phyloP scores from a whole-genome alignment of 352 stramenopile species.

The Pythium sukuiense region DNA sequence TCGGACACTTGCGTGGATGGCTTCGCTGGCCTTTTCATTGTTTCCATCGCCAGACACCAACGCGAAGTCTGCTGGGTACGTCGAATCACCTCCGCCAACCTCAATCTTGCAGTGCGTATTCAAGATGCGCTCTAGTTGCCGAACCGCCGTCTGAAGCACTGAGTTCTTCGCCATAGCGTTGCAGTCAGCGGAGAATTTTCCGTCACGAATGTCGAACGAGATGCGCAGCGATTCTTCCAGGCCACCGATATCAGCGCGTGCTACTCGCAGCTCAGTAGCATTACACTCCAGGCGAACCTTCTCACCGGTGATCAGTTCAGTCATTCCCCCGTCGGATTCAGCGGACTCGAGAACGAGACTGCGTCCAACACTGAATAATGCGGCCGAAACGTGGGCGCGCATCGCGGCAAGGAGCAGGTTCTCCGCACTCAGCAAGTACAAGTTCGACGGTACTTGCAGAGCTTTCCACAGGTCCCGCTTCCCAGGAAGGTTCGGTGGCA shows the following conservation, averaged over 20 bases:
- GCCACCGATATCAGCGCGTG: constrained; percentile 71
- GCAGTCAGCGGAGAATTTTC: constrained; percentile 65
- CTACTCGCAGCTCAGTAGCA: constrained; percentile 59
- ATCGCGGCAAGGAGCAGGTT: constrained; percentile 76
- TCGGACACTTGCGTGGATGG: constrained; percentile 66
- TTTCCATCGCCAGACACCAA: constrained; percentile 74
- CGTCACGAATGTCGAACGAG: constrained; percentile 81
- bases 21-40: constrained; percentile 65
- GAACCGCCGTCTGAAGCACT: constrained; percentile 48
- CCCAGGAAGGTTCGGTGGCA: constrained; percentile 62
- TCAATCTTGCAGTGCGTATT: constrained; percentile 84
- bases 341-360: constrained; percentile 71
- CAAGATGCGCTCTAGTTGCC: constrained; percentile 68
- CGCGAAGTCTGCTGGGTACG: constrained; percentile 60
- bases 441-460: constrained; percentile 72
- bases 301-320: constrained; percentile 74
- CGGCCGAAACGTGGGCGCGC: constrained; percentile 68
- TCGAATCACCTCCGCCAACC: constrained; percentile 42
- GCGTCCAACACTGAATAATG: constrained; percentile 70
- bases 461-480: constrained; percentile 54
- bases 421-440: constrained; percentile 76
- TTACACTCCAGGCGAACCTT: constrained; percentile 63
- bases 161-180: constrained; percentile 64
- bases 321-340: constrained; percentile 39
- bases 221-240: constrained; percentile 76